phyloP scores from a whole-genome alignment of 768 basidiomycete genomes.

The Pleurotus giganteus region DNA sequence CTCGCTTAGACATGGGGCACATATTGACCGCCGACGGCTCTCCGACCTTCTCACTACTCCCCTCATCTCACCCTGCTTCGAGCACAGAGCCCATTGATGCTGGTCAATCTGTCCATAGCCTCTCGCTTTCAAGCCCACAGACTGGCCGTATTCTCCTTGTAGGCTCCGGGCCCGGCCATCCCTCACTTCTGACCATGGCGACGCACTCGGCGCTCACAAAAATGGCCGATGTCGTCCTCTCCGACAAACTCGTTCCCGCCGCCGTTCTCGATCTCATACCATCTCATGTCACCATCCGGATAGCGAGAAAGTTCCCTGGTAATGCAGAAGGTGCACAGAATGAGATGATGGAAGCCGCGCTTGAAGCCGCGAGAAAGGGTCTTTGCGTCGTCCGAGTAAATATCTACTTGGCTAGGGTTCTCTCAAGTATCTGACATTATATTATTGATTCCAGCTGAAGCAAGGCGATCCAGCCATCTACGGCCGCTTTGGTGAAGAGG shows the following conservation, averaged over 20 bases:
- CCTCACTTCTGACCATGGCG: conserved; percentile 86
- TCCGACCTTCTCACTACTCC: conserved; percentile 9
- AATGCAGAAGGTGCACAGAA: conserved; percentile 94
- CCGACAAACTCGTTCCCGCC: conserved; percentile 94
- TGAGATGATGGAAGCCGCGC: conserved; percentile 91
- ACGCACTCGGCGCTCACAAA: conserved; percentile 78
- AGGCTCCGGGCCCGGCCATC: conserved; percentile 95
- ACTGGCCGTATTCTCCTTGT: conserved; percentile 83
- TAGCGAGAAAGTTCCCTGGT: conserved; percentile 96
- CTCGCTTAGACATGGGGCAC: conserved; percentile 63
- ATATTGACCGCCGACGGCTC: conserved; percentile 45
- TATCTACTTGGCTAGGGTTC: conserved; percentile 6
- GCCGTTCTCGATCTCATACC: conserved; percentile 87
- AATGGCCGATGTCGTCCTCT: conserved; percentile 83
- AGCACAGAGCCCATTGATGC: neutral
- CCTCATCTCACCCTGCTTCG: conserved; percentile 13
- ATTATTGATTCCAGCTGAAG: conserved; percentile 64
- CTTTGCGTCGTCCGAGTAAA: conserved; percentile 84
- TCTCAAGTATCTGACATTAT: neutral
- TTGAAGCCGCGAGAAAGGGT: conserved; percentile 78
- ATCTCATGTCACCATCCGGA: conserved; percentile 64
- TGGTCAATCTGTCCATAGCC: conserved; percentile 30
- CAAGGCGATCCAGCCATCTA: conserved; percentile 98
- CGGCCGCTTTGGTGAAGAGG: conserved; percentile 92
- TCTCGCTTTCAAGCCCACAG: conserved; percentile 23